These are phyloP conservation scores for Colletotrichum viniferum DNA, from an alignment of 2,329 filamentous ascomycete genomes.

Conservation along the genomic window DNA sequence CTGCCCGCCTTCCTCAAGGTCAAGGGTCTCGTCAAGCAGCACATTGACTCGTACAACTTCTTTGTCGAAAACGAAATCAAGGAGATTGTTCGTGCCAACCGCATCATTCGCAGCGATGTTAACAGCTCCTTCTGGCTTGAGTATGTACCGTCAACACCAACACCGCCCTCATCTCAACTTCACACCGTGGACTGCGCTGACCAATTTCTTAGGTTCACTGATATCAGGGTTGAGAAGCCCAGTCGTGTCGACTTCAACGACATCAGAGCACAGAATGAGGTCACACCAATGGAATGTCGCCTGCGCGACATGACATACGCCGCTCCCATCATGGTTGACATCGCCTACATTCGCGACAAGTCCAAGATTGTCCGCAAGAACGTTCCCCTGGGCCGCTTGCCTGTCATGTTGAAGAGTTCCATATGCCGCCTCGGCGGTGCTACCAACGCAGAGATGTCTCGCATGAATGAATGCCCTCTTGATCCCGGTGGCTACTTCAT, in stretches of 20 bases:
- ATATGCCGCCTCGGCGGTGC: conserved; percentile 88
- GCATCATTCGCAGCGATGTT: conserved; percentile 86
- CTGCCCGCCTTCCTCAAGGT: conserved; percentile 97
- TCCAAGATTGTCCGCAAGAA: conserved; percentile 75
- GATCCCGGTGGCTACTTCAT: conserved; percentile 99
- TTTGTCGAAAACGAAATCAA: conserved; percentile 97
- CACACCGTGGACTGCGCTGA: background rate
- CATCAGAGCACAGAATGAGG: conserved; percentile 70
- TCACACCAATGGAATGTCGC: conserved; percentile 96
- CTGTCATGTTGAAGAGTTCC: conserved; percentile 95
- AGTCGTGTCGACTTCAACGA: conserved; percentile 79
- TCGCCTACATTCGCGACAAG: conserved; percentile 85
- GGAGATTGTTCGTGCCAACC: conserved; percentile 93
- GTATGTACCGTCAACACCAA: conserved; percentile 35
- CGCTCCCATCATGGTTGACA: conserved; percentile 90
- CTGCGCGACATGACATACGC: conserved; percentile 98
- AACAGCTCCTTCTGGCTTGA: conserved; percentile 93
- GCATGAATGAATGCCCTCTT: conserved; percentile 92
- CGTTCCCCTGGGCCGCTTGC: conserved; percentile 86
- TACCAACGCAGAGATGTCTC: conserved; percentile 85
- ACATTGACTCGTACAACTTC: conserved; percentile 98
- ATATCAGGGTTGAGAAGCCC: conserved; percentile 86
- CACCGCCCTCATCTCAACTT: background rate
- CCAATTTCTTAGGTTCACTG: conserved; percentile 62
- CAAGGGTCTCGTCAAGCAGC: conserved; percentile 95